Evolutionary conservation across 805 yeast genomes (phyloP).

Genomic region (Teunomyces atbi): DNA sequence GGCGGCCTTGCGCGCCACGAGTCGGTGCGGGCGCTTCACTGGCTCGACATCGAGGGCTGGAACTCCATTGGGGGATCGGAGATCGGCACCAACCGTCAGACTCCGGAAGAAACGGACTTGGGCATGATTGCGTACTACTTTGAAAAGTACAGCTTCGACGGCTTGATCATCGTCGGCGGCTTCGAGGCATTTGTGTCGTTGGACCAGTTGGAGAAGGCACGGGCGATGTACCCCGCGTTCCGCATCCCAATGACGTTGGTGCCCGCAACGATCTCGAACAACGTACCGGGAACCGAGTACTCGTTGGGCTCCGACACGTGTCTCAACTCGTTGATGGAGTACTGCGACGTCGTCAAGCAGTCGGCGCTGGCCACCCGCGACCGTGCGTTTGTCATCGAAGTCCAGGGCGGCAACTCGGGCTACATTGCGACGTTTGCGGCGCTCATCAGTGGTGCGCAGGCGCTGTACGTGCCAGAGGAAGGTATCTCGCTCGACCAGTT

Average conservation of each 20-base stretch:
- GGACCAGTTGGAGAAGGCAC: conserved; percentile 75
- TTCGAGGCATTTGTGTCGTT: conserved; percentile 93
- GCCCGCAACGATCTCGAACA: conserved; percentile 95
- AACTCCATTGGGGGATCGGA: conserved; percentile 90
- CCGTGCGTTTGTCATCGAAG: conserved; percentile 94
- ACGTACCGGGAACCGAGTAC: conserved; percentile 98
- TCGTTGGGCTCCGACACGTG: conserved; percentile 96
- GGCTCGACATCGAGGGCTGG: conserved; percentile 91
- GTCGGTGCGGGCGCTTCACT: conserved; percentile 66
- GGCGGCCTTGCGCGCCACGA: conserved; percentile 89
- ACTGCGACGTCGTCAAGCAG: conserved; percentile 94
- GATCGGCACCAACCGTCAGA: conserved; percentile 89
- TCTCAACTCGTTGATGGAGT: conserved; percentile 81
- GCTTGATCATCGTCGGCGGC: conserved; percentile 90
- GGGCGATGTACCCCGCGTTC: conserved; percentile 81
- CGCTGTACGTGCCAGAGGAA: conserved; percentile 87
- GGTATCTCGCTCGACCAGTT: conserved; percentile 66
- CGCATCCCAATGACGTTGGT: conserved; percentile 90
- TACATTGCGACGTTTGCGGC: conserved; percentile 86
- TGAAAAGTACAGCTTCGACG: conserved; percentile 85
- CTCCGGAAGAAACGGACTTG: conserved; percentile 74
- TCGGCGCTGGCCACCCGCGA: conserved; percentile 92
- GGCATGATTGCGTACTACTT: conserved; percentile 92
- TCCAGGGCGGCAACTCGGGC: conserved; percentile 97
- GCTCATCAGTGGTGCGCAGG: conserved; percentile 86